Evolutionary conservation across 306 rosid genomes (phyloP).

Genomic region (Leucaena leucocephala): DNA sequence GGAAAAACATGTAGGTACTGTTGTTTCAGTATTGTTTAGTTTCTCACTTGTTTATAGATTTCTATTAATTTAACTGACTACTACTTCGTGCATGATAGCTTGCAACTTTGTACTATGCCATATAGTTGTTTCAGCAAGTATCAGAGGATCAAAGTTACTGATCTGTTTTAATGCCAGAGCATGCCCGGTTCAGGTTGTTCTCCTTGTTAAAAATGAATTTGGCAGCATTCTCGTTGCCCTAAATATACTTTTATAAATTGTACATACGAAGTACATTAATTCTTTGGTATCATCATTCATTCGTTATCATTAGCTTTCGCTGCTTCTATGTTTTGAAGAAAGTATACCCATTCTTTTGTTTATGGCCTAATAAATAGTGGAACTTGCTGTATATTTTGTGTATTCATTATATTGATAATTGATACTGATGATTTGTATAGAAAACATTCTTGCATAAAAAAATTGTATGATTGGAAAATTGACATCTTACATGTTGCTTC

Average conservation of each 20-base stretch:
- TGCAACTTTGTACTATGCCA: constrained; percentile 7
- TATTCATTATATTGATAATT: not conserved
- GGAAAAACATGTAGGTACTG: constrained; percentile 24
- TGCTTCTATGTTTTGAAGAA: not conserved
- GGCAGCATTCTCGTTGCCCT: not conserved
- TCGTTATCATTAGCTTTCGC: not conserved
- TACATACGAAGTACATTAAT: not conserved
- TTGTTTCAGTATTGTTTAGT: constrained; percentile 5
- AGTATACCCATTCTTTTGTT: not conserved
- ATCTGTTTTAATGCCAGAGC: not conserved
- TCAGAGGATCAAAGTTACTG: not conserved
- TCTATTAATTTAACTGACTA: not conserved
- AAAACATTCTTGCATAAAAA: not conserved
- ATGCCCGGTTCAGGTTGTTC: not conserved
- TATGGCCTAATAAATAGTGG: not conserved
- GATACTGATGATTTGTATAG: not conserved
- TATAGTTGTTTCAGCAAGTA: constrained; percentile 9
- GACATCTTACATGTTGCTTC: not conserved
- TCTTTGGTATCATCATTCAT: not conserved
- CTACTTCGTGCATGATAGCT: not conserved
- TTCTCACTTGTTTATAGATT: constrained; percentile 9
- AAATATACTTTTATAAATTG: not conserved
- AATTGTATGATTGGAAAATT: not conserved
- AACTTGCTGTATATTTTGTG: not conserved
- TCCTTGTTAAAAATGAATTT: not conserved